Evolutionary conservation across 1,139 yeast species (phyloP), one percentile per base, ranked within the genome.

Genomic region (Arxiozyma slooffiae): DNA sequence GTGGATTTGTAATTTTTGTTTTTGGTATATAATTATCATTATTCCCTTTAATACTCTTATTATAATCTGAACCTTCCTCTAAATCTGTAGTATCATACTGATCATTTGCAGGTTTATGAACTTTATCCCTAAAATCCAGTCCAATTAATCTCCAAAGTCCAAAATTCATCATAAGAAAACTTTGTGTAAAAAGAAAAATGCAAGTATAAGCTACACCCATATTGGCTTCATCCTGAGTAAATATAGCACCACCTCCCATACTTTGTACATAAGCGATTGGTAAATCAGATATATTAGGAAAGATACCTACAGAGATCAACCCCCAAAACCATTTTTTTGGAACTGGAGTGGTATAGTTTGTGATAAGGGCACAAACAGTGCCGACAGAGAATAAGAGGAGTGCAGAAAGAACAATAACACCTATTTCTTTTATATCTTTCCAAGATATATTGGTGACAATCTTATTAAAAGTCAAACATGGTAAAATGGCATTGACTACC

Each of bases 241-340:
- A 81, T 2, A 77, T 72, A 0, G 79, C 73, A 0, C 89, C 82
- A n/a, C 77, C 72, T 38, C 85, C 81, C 64, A 89, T 71, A 1
- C 95, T 84, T 60, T 87, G 95, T 41, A 89, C 74, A 59, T 88
- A 88, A 0, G 96, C 96, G 60, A 89, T 85, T 0, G 96, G 96
- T 53, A 89, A 72, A 68, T 89, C 96, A 9, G 92, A 80, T 47
- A 85, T 82, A 60, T 83, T 83, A n/a, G 89, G 86, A 58, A 87
- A 80, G 44, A 85, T 71, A 0, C 95, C 92, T n/a, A 87, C 89
- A 14, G 85, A 43, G 79, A 64, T 37, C 79, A 69, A 0, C 9
- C 96, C 96, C 49, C 96, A 95, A 45, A 78, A 69, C 95, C 95
- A 89, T 48, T 78, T 70, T 55, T 76, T 77, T 0, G 96, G 97